A percentile compares a stretch with the other conserved stretches of the same genome.
These are phyloP conservation scores for Salix purpurea DNA, from an alignment of 345 rosid species.

Conservation along the genomic window DNA sequence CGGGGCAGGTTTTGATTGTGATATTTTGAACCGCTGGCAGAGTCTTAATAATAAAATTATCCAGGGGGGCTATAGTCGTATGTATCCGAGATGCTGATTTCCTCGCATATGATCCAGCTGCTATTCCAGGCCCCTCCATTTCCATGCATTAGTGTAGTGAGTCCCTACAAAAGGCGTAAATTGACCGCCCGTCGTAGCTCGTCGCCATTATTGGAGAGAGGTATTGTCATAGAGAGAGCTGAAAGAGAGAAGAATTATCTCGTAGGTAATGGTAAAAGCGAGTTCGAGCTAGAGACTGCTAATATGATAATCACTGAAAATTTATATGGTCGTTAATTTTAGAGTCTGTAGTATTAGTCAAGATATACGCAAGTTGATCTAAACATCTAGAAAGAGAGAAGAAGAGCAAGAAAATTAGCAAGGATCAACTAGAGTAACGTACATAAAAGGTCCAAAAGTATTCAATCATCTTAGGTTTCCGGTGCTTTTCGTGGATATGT, in stretches of 20 bases:
- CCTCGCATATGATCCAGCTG: conserved; percentile 22
- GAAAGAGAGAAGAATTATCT: not conserved
- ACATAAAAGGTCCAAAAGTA: not conserved
- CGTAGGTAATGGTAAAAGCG: too few species aligned
- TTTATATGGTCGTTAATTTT: too few species aligned
- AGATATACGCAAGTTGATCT: too few species aligned
- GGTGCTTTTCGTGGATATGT: not conserved
- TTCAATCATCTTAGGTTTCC: conserved; percentile 12
- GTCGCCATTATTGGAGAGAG: conserved; percentile 39
- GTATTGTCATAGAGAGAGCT: not conserved
- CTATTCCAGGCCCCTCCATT: conserved; percentile 18
- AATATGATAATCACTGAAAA: too few species aligned
- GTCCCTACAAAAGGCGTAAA: conserved; percentile 40
- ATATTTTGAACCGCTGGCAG: conserved; percentile 23
- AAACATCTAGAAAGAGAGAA: not conserved
- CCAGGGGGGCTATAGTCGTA: conserved; percentile 7
- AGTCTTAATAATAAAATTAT: conserved; percentile 21
- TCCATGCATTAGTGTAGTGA: conserved; percentile 24
- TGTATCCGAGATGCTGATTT: conserved; percentile 21
- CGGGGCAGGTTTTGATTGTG: conserved; percentile 14
- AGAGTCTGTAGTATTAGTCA: fast-evolving
- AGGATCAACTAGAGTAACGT: not conserved
- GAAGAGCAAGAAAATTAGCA: not conserved
- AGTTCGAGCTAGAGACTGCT: too few species aligned
- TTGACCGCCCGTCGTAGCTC: conserved; percentile 28